Evolutionary conservation across 2,329 filamentous ascomycete species (phyloP), one percentile per base, ranked within the genome.

Genomic region (Penicillium sp.): DNA sequence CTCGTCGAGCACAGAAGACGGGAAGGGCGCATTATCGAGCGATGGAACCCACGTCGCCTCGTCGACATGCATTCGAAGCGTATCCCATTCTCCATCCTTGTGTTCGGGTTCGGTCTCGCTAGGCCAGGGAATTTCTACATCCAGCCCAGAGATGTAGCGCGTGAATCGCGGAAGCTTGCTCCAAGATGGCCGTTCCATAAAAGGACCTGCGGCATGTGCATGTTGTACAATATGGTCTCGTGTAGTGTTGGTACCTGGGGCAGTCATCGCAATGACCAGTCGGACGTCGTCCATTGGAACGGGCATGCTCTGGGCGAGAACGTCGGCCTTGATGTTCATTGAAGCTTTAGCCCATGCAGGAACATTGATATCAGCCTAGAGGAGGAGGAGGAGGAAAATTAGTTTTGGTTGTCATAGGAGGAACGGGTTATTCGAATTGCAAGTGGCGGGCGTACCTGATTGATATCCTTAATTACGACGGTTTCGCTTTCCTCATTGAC

Each of bases 191-290:
- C 73, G 71, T 58, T 81, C 73, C 41, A 69, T 59, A 43, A 67
- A 65, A 20, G 79, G 68, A 32, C 60, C 62, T 11, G 69, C 65
- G 30, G 74, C 73, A 47, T 76, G 72, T 39, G 92, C 69, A 60
- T 84, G 74, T 59, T 85, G 78, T 61, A 94, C 80, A 54, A 95
- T 75, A 42, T 85, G 80, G 60, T 96, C 89, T 57, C 78, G 77
- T 30, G 74, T 74, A 17, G 66, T 54, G 55, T 81, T 80, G 9
- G 82, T 84, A 47, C 68, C 65, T 11, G 77, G 73, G 60, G 92
- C 77, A 33, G 72, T 71, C 37, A 93, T 70, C 14, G 85, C 80
- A 57, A 85, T 79, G 32, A 96, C 86, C 22, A 95, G 84, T 40
- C 86, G 85, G 47, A 96, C 73, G 44, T 84, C 73, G 22, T 77